Conservation (phyloP, 2,329 filamentous ascomycete species). For the Penicillium sp. region DNA sequence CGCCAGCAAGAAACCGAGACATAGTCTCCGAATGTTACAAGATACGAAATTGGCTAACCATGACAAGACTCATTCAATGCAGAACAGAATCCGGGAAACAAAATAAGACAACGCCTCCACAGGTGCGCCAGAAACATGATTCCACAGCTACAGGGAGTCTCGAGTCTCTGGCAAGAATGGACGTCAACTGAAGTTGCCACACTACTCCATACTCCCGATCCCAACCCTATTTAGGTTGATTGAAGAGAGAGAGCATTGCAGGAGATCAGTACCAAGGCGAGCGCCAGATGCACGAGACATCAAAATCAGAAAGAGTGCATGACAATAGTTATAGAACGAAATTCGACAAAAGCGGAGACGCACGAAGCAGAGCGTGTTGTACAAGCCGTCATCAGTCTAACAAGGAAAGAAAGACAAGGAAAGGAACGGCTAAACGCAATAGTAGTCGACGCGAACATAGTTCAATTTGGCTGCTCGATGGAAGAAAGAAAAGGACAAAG, state of each 20-base stretch:
- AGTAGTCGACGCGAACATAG: constrained; percentile 36
- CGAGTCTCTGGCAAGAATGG: not conserved
- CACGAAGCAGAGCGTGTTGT: constrained; percentile 32
- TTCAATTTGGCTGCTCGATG: constrained; percentile 41
- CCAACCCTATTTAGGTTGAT: not conserved
- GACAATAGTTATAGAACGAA: constrained; percentile 3
- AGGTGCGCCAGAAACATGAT: constrained; percentile 1
- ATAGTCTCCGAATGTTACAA: constrained; percentile 6
- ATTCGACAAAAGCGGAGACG: constrained; percentile 23
- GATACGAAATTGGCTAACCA: not conserved
- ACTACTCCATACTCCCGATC: not conserved
- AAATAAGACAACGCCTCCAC: constrained; percentile 1
- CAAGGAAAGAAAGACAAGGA: constrained; percentile 14
- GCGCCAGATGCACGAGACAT: not conserved
- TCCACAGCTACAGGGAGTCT: not conserved
- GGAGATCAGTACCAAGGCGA: not conserved
- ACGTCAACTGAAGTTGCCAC: not conserved
- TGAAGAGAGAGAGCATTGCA: not conserved
- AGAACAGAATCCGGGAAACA: not conserved
- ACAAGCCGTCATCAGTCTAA: constrained; percentile 35
- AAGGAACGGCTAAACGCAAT: constrained; percentile 30
- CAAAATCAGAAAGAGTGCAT: constrained; percentile 1
- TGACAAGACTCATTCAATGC: not conserved
- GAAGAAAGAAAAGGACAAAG: constrained; percentile 15
- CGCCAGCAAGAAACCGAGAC: constrained; percentile 4